Percentiles rank a stretch among this genome's conserved stretches.
phyloP scores from a whole-genome alignment of 2,329 filamentous ascomycete species.

The Neurospora sp. region DNA sequence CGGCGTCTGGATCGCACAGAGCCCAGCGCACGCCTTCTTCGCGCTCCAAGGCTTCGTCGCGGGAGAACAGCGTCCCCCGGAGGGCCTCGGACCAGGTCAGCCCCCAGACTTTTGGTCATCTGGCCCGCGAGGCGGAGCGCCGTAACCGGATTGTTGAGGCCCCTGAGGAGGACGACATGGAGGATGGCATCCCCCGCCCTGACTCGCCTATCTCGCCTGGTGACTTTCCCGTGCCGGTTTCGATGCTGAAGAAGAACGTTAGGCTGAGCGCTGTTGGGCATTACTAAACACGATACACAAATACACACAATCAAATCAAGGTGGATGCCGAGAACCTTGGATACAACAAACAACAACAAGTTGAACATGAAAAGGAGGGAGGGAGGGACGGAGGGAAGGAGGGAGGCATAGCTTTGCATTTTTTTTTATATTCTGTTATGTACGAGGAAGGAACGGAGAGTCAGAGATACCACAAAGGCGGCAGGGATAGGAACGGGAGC shows the following conservation, averaged over 20 bases:
- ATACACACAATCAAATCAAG: neutral
- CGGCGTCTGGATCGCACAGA: constrained; percentile 1
- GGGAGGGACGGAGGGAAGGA: neutral
- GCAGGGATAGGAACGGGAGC: neutral
- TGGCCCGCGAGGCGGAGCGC: constrained; percentile 7
- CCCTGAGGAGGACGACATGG: constrained; percentile 9
- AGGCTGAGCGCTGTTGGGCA: constrained; percentile 28
- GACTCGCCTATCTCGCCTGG: constrained; percentile 23
- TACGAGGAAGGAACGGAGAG: neutral
- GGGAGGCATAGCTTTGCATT: neutral
- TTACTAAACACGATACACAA: neutral
- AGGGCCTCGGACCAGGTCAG: constrained; percentile 6
- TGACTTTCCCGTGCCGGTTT: constrained; percentile 13
- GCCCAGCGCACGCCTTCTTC: constrained; percentile 4
- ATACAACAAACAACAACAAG: neutral
- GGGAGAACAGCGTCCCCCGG: constrained; percentile 3
- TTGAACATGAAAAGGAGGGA: neutral
- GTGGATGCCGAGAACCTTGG: neutral
- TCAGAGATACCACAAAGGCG: neutral
- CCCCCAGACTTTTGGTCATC: constrained; percentile 1
- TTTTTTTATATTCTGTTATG: neutral
- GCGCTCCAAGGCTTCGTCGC: constrained; percentile 2
- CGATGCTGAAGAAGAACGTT: constrained; percentile 24
- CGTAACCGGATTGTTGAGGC: constrained; percentile 13
- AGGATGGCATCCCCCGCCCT: constrained; percentile 19